phyloP scores from a whole-genome alignment of 768 basidiomycete species.

The Calocybe gangraenosa region DNA sequence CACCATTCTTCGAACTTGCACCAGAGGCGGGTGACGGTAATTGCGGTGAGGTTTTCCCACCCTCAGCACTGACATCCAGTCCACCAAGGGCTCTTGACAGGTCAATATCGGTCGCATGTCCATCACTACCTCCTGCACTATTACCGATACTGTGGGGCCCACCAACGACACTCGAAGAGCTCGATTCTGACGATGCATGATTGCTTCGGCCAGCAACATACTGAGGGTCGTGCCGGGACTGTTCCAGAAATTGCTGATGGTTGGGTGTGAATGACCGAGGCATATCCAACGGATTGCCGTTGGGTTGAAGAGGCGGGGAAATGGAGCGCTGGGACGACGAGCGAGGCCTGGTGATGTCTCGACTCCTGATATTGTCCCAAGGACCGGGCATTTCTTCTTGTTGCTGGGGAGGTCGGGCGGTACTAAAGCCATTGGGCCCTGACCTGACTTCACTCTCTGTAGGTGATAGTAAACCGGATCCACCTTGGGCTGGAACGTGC shows the following conservation, averaged over 20 bases:
- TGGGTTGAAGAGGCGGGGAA: constrained; percentile 23
- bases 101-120: constrained; percentile 23
- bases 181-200: constrained; percentile 24
- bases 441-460: constrained; percentile 11
- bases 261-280: constrained; percentile 18
- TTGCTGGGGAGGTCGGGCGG: constrained; percentile 12
- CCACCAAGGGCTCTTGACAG: constrained; percentile 38
- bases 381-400: constrained; percentile 36
- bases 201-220: constrained; percentile 3
- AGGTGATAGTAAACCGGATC: constrained; percentile 15
- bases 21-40: constrained; percentile 74
- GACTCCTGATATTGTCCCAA: constrained; percentile 34
- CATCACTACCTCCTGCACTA: constrained; percentile 7
- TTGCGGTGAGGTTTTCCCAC: constrained; percentile 65
- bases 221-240: constrained; percentile 14
- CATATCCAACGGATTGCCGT: constrained; percentile 5
- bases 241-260: constrained; percentile 14
- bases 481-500: constrained; percentile 28
- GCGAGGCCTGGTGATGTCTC: constrained; percentile 11
- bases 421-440: constrained; percentile 15
- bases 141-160: constrained; percentile 20
- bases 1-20: constrained; percentile 43
- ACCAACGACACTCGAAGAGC: constrained; percentile 27
- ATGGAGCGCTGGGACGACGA: constrained; percentile 32
- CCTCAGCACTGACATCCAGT: constrained; percentile 49